Base-by-base conservation (phyloP, 1,284 basidiomycete genomes). In the Ustilago esculenta region DNA sequence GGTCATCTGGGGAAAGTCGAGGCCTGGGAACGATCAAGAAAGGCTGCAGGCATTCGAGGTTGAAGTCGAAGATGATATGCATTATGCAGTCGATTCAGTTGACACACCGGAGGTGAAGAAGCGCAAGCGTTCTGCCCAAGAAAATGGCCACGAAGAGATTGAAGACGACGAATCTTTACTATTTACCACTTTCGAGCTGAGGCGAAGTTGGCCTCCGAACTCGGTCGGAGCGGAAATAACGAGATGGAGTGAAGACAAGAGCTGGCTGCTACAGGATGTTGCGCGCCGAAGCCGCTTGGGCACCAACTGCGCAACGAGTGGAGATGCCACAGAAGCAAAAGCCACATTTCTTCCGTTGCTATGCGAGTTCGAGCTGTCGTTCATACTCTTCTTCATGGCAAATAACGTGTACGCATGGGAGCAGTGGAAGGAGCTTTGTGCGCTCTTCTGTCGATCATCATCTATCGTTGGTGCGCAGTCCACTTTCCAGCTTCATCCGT, bases 191-290 rank as follows among this genome's bases (percentile, higher is more conserved):
- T 73, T 80, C 35, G 58, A 76, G 33, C 47, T 77, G 27, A 49
- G 66, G 20, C 69, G 70, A 3, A 77, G 75, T 47, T 80, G 78
- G 78, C 76, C 76, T 8, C 61, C 68, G 2, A 54, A 56, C 21
- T 68, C 75, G 9, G 30, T 64, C 0, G 78, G 78, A 1, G 32
- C 40, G 0, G 70, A 76, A 10, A 56, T 78, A 15, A 80, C 75
- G 2, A 51, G 59, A 14, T 80, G 70, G 71, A 76, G 72, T 36
- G 46, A 66, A n/a, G 78, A 80, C 69, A 80, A 80, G 50, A 77
- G 77, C 41, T 80, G 72, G 72, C 56, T 79, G 8, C 59, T 80
- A 0, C 40, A 40, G 20, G 54, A 78, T 14, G 66, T 77, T 1
- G 51, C 73, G 9, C 18, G 36, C 15, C 67, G 70, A n/a, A 52